These are phyloP conservation scores for Ehretia macrophylla DNA, from an alignment of 257 asterid genomes.

Conservation along the genomic window DNA sequence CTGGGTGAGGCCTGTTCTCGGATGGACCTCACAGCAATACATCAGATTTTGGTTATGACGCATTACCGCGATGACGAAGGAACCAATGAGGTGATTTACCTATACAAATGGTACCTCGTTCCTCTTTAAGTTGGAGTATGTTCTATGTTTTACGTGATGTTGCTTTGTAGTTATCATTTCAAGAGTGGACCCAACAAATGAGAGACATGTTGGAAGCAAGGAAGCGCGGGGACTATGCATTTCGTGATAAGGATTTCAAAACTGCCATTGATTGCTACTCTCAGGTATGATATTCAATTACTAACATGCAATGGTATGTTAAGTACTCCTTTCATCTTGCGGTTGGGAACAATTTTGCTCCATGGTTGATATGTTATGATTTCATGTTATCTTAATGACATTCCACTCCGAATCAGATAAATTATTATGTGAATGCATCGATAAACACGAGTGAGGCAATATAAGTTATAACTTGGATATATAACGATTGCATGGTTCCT, in stretches of 20 bases:
- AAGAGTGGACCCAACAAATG: slow-evolving; percentile 98
- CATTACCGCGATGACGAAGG: slow-evolving; percentile 89
- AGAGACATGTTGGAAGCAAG: slow-evolving; percentile 90
- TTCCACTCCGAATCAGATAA: no score
- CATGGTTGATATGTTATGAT: no score
- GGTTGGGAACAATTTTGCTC: no score
- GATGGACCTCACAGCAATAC: slow-evolving; percentile 92
- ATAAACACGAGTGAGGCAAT: neutral
- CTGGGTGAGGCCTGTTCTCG: slow-evolving; percentile 95
- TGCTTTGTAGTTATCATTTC: slow-evolving; percentile 65
- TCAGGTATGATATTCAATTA: slow-evolving; percentile 41
- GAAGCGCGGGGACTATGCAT: slow-evolving; percentile 91
- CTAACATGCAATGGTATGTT: neutral
- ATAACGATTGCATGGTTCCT: neutral
- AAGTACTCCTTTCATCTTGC: neutral
- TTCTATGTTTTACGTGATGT: slow-evolving; percentile 7
- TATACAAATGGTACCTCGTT: no score
- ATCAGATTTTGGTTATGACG: slow-evolving; percentile 81
- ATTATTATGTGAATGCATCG: no score
- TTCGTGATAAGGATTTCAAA: slow-evolving; percentile 89
- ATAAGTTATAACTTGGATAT: neutral
- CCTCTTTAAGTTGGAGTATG: neutral
- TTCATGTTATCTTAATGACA: no score
- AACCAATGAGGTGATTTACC: slow-evolving; percentile 65
- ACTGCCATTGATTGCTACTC: slow-evolving; percentile 79